A percentile compares a stretch with the other conserved stretches of the same genome.
These are phyloP conservation scores for Mucuna pruriens DNA, from an alignment of 306 rosid species.

Conservation along the genomic window DNA sequence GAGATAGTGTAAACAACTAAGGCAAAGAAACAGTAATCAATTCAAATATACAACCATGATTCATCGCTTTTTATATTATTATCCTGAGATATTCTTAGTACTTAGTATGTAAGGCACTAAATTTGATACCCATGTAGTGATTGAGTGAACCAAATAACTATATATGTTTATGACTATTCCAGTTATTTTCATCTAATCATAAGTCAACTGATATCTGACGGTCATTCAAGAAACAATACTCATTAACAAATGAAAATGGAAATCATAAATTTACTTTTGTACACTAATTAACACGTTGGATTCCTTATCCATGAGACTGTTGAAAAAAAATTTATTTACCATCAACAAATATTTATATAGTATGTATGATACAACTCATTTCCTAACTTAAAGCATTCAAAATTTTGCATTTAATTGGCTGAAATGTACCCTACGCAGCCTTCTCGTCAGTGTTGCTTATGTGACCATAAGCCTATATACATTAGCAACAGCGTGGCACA, in stretches of 20 bases:
- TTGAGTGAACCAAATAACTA: too few relatives aligned
- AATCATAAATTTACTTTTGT: neutral
- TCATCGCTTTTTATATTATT: too few relatives aligned
- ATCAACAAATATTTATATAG: neutral
- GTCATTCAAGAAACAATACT: neutral
- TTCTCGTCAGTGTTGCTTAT: neutral
- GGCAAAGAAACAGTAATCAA: too few relatives aligned
- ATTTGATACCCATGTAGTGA: too few relatives aligned
- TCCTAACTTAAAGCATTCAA: neutral
- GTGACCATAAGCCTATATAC: slow-evolving; percentile 10
- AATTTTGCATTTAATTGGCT: neutral
- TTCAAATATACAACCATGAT: too few relatives aligned
- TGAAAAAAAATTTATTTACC: neutral
- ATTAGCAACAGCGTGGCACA: neutral
- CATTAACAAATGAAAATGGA: neutral
- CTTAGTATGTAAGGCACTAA: too few relatives aligned
- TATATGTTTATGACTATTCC: neutral
- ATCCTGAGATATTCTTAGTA: too few relatives aligned
- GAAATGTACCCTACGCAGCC: neutral
- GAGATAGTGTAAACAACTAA: too few relatives aligned
- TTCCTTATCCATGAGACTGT: neutral
- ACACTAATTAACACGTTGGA: neutral
- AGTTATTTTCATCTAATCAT: too few relatives aligned
- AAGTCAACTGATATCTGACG: neutral
- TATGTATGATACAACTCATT: neutral